Evolutionary conservation across 768 basidiomycete genomes (phyloP), one percentile per base, ranked within the genome.

Genomic region (Lactifluus subvellereus): DNA sequence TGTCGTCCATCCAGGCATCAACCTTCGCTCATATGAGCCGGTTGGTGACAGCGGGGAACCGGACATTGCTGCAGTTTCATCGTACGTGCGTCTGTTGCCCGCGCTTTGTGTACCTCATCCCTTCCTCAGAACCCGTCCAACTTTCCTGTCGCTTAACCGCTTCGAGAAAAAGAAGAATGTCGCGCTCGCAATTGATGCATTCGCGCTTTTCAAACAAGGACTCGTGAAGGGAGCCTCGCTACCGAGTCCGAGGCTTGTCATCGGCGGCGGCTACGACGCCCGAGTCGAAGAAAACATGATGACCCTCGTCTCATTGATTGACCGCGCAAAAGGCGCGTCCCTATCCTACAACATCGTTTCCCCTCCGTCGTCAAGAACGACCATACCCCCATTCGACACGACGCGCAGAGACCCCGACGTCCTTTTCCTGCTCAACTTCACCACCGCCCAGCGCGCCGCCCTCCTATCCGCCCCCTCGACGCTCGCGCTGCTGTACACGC

Each of bases 1-100:
- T 43, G 87, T 97, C n/a, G 86, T 98, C n/a, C 94, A 98, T 72
- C 97, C 97, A 1, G 94, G 94, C 0, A 94, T 99, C 63, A 94
- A 97, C 67, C 76, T 92, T 18, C 75, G 80, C 3, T 85, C 86
- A 0, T 98, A 96, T 68, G 82, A 81, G 35, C 60, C 71, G 1
- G 37, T 59, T 59, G 70, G 75, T 0, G 71, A 80, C 9, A 75
- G 81, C 59, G 72, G 72, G 14, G 79, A 81, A 53, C 76, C 80
- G 6, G 85, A 88, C 57, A 79, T 89, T 6, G 52, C 70, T 13
- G 77, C 78, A n/a, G 73, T 88, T 4, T 60, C 71, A 22, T 88
- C 86, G 87, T 89, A 70, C 69, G 88, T 77, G 0, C 20, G 1
- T 38, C 9, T 32, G 14, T 6, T 10, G 35, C 50, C 6, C 35